Conservation (phyloP, 1,139 yeast genomes). For the Nakaseomyces nivariensis region DNA sequence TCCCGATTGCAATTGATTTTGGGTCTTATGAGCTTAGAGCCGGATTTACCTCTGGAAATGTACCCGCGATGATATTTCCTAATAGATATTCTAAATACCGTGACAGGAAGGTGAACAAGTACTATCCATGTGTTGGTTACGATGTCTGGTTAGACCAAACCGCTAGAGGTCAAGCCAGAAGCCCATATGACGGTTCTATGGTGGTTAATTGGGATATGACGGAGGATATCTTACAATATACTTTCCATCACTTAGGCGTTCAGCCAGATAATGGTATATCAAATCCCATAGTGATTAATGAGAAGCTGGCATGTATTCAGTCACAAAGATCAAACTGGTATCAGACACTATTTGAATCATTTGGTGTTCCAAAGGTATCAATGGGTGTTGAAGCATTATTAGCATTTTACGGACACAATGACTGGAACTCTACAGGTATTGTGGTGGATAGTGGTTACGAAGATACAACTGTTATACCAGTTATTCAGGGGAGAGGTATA, state of each 20-base stretch:
- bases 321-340: conserved; percentile 66
- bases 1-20: conserved; percentile 75
- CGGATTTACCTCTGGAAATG: conserved; percentile 48
- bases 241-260: conserved; percentile 72
- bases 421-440: conserved; percentile 44
- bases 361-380: conserved; percentile 57
- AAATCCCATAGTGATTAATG: conserved; percentile 78
- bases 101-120: conserved; percentile 58
- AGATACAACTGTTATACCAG: conserved; percentile 75
- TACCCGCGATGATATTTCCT: conserved; percentile 63
- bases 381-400: conserved; percentile 79
- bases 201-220: conserved; percentile 89
- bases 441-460: conserved; percentile 79
- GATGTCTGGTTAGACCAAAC: conserved; percentile 68
- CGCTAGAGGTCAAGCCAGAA: conserved; percentile 55
- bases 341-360: conserved; percentile 76
- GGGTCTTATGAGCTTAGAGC: conserved; percentile 65
- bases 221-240: conserved; percentile 74
- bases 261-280: conserved; percentile 40
- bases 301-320: conserved; percentile 59
- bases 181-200: conserved; percentile 82
- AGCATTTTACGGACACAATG: conserved; percentile 50
- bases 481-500: conserved; percentile 54
- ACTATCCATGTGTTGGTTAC: conserved; percentile 70
- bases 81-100: conserved; percentile 63